Evolutionary conservation across 2,329 filamentous ascomycete species (phyloP).

Genomic region (Lomentospora prolificans): DNA sequence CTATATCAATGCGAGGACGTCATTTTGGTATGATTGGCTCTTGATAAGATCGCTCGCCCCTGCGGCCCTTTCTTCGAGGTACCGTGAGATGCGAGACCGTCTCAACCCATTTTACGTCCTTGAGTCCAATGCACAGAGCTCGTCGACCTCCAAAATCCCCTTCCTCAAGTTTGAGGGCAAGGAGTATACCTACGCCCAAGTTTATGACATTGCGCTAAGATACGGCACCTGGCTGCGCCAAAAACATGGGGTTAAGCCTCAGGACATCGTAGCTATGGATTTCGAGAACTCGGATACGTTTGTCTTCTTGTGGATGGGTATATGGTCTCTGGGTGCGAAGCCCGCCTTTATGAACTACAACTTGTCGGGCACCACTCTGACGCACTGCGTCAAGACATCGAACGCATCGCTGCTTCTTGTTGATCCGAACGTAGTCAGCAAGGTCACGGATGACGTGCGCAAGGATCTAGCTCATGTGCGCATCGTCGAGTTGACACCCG

Average conservation of each 20-base stretch:
- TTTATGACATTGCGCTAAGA: constrained; percentile 59
- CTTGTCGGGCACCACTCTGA: constrained; percentile 49
- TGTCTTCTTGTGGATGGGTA: constrained; percentile 53
- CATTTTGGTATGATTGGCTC: constrained; percentile 54
- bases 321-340: constrained; percentile 56
- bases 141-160: constrained; percentile 38
- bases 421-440: constrained; percentile 48
- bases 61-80: constrained; percentile 29
- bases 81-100: constrained; percentile 46
- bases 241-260: constrained; percentile 45
- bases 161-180: constrained; percentile 61
- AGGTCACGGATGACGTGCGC: constrained; percentile 46
- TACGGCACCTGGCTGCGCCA: constrained; percentile 69
- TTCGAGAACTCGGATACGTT: constrained; percentile 61
- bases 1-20: constrained; percentile 66
- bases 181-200: constrained; percentile 64
- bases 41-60: constrained; percentile 47
- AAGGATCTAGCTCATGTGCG: constrained; percentile 46
- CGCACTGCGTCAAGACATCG: constrained; percentile 52
- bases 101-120: constrained; percentile 67
- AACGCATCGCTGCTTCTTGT: constrained; percentile 59
- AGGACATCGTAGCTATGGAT: constrained; percentile 55
- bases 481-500: constrained; percentile 51
- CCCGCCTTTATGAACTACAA: constrained; percentile 67
- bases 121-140: constrained; percentile 51